Percentiles rank a stretch among this genome's conserved stretches.
Evolutionary conservation across 2,329 filamentous ascomycete genomes (phyloP).

Genomic region (Pseudogymnoascus sp.): DNA sequence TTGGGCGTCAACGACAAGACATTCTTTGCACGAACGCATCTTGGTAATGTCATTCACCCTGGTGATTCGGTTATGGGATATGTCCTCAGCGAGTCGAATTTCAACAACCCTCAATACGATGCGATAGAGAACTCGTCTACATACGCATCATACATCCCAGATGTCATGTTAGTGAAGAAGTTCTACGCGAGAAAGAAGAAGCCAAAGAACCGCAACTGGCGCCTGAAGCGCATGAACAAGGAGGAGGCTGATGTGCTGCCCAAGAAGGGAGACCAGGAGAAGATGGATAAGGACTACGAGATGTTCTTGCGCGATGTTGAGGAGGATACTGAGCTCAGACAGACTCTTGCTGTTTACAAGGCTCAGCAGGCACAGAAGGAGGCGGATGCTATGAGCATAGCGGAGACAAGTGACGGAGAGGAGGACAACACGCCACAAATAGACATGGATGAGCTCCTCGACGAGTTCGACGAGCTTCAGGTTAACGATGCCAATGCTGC

Average conservation of each 20-base stretch:
- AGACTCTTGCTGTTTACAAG: constrained; percentile 83
- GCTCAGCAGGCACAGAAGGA: constrained; percentile 41
- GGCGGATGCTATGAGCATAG: constrained; percentile 60
- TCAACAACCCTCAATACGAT: constrained; percentile 83
- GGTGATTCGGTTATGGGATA: constrained; percentile 96
- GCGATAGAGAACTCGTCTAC: constrained; percentile 70
- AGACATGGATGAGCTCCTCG: constrained; percentile 73
- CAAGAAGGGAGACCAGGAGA: constrained; percentile 79
- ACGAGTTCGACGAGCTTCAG: constrained; percentile 86
- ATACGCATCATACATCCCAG: constrained; percentile 73
- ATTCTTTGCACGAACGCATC: constrained; percentile 84
- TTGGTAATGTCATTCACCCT: constrained; percentile 75
- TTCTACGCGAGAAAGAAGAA: constrained; percentile 83
- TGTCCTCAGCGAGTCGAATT: constrained; percentile 79
- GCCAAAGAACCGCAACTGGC: constrained; percentile 80
- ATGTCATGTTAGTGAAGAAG: constrained; percentile 96
- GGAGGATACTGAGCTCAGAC: constrained; percentile 82
- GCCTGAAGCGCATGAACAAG: constrained; percentile 84
- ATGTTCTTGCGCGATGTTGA: constrained; percentile 96
- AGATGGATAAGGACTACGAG: constrained; percentile 90
- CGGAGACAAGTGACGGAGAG: constrained; percentile 52
- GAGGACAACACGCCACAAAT: constrained; percentile 64
- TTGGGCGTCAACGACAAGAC: constrained; percentile 78
- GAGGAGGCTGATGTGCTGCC: constrained; percentile 84
- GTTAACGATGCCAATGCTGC: constrained; percentile 35